Evolutionary conservation across 1,139 yeast species (phyloP).

Genomic region (Schwanniomyces etchellsii): DNA sequence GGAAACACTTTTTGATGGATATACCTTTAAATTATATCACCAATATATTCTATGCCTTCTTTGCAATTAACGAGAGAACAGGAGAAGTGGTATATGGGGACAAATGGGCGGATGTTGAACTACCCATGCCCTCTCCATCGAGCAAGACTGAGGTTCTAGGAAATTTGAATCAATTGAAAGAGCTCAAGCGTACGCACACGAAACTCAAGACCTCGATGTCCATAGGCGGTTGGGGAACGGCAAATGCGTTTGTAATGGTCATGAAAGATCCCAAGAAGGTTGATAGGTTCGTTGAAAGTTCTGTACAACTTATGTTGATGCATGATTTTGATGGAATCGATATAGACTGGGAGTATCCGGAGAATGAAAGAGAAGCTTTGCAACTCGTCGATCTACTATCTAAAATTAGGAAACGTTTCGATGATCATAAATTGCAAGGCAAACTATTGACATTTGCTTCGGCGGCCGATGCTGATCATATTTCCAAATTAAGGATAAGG

Average conservation of each 20-base stretch:
- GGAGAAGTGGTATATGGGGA: slow-evolving; percentile 57
- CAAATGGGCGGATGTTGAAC: slow-evolving; percentile 60
- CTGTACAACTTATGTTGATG: slow-evolving; percentile 40
- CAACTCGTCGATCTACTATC: slow-evolving; percentile 41
- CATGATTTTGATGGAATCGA: slow-evolving; percentile 87
- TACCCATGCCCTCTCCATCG: slow-evolving; percentile 26
- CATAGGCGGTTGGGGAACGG: slow-evolving; percentile 85
- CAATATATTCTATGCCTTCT: slow-evolving; percentile 75
- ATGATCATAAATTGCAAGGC: slow-evolving; percentile 10
- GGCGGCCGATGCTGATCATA: slow-evolving; percentile 56
- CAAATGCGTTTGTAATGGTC: slow-evolving; percentile 45
- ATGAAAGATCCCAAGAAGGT: slow-evolving; percentile 32
- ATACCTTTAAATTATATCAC: slow-evolving; percentile 55
- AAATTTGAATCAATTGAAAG: slow-evolving; percentile 49
- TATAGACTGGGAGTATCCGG: slow-evolving; percentile 92
- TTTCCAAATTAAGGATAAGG: slow-evolving; percentile 35
- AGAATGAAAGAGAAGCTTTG: slow-evolving; percentile 37
- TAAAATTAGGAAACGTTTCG: slow-evolving; percentile 36
- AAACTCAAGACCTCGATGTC: slow-evolving; percentile 61
- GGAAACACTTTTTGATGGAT: slow-evolving; percentile 60
- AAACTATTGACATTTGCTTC: slow-evolving; percentile 64
- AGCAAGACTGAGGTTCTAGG: slow-evolving; percentile 32
- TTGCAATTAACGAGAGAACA: slow-evolving; percentile 46
- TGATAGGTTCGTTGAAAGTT: slow-evolving; percentile 44
- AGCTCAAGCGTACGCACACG: slow-evolving; percentile 43